Conservation (phyloP, 2,329 filamentous ascomycete species). For the Xylariaceae sp. region DNA sequence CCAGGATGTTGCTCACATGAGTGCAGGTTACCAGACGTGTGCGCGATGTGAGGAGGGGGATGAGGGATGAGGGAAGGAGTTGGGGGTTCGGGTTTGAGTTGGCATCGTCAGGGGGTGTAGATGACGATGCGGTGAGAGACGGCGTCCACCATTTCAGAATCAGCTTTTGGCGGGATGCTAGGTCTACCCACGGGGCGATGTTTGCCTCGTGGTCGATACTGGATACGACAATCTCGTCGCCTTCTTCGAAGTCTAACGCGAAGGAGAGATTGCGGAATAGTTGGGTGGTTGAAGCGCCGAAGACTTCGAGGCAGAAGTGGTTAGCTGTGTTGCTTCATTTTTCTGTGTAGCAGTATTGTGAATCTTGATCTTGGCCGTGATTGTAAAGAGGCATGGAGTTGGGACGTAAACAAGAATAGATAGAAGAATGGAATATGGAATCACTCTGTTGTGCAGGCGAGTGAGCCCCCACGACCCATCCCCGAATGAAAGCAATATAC, state of each 20-base stretch:
- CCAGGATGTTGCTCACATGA: constrained; percentile 52
- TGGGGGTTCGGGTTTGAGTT: constrained; percentile 56
- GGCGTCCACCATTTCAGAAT: constrained; percentile 68
- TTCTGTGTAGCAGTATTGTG: background rate
- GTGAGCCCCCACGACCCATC: background rate
- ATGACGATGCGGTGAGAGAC: constrained; percentile 27
- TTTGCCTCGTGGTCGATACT: constrained; percentile 75
- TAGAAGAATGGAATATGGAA: background rate
- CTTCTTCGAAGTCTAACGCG: constrained; percentile 48
- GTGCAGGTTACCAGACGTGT: constrained; percentile 70
- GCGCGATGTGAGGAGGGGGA: constrained; percentile 54
- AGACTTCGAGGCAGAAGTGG: constrained; percentile 41
- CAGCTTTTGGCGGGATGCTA: constrained; percentile 58
- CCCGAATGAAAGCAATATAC: background rate
- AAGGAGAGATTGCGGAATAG: constrained; percentile 67
- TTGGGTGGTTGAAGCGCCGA: constrained; percentile 72
- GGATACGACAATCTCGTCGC: constrained; percentile 67
- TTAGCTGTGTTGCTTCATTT: background rate
- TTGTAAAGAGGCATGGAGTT: too few species aligned
- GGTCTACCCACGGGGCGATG: constrained; percentile 66
- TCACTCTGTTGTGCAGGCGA: too few species aligned
- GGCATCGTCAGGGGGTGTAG: background rate
- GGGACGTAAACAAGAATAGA: too few species aligned
- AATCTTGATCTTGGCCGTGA: background rate
- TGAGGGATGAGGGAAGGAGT: constrained; percentile 54